Evolutionary conservation across 2,329 filamentous ascomycete genomes (phyloP), one percentile per base, ranked within the genome.

Genomic region (Sarocladium kiliense): DNA sequence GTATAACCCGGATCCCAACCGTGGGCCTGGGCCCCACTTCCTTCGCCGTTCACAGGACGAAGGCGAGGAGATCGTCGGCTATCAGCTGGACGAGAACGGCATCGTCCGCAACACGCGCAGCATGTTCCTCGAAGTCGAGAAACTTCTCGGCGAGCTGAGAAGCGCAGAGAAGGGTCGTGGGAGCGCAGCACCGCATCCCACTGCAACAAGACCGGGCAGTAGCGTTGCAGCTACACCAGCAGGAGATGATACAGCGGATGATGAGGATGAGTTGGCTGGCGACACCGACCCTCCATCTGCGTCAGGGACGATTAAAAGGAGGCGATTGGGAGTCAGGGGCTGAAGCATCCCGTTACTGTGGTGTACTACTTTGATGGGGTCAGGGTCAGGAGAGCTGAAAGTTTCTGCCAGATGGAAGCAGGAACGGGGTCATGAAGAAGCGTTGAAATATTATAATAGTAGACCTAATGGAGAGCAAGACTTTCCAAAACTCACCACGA

Each of bases 111-210:
- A 96, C 65, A 91, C 92, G 1, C 79, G 87, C 56, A 88, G 90
- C 68, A 97, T 97, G 91, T 95, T 91, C 64, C 80, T 88, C 57
- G 89, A 93, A 69, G 89, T 96, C 1, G 88, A 96, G 72, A 85
- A 87, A 66, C 81, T 88, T 19, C 80, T 96, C 16, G 84, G 81
- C 37, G 86, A 88, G 61, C 86, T 92, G 76, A 82, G 90, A 27
- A 87, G 84, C 54, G 88, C 87, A 1, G 88, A 95, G 65, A 79
- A 79, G 58, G 77, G 81, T 42, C 67, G 71, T 39, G 34, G 23
- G 10, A 30, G 6, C 3, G 70, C 67, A 30, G 70, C 65, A 2
- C 71, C 70, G 18, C 67, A 69, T 16, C 55, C 58, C 12, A 39
- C 37, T 39, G 61, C 65, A 21, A 65, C 62, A 11, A 64, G 71